phyloP scores from a whole-genome alignment of 805 yeast genomes.

The Yarrowia hollandica region DNA sequence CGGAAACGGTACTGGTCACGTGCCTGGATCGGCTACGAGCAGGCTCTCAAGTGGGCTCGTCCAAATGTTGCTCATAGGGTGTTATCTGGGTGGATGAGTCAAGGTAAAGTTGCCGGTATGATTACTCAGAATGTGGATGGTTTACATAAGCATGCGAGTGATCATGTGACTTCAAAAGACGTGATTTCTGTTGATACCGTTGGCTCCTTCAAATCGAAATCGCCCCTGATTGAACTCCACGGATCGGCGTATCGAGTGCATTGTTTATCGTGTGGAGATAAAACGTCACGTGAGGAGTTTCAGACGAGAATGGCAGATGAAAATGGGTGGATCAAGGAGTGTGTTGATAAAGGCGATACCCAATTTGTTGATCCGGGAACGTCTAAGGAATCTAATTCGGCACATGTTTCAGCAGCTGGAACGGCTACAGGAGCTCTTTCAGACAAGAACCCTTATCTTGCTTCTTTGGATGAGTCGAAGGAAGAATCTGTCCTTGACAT shows the following conservation, averaged over 20 bases:
- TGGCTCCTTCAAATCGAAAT: too few species aligned
- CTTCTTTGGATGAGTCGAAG: background rate
- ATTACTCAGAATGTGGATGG: conserved; percentile 26
- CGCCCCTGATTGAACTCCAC: background rate
- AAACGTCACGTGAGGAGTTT: background rate
- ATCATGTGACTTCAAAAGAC: too few species aligned
- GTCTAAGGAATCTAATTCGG: background rate
- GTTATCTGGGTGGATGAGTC: background rate
- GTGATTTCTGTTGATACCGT: too few species aligned
- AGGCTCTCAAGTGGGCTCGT: conserved; percentile 5
- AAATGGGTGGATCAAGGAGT: background rate
- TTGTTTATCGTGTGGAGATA: background rate
- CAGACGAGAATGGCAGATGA: background rate
- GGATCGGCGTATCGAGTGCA: conserved; percentile 21
- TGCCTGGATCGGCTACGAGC: conserved; percentile 24
- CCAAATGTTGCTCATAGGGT: conserved; percentile 15
- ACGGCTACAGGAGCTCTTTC: background rate
- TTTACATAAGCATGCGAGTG: background rate
- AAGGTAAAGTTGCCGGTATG: background rate
- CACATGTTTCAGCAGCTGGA: too few species aligned
- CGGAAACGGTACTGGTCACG: conserved; percentile 29
- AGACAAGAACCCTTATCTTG: background rate
- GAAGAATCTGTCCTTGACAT: background rate
- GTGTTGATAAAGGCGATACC: background rate
- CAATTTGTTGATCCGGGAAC: conserved; percentile 2